Conservation (phyloP, 805 yeast species). For the Scheffersomyces lignosus region DNA sequence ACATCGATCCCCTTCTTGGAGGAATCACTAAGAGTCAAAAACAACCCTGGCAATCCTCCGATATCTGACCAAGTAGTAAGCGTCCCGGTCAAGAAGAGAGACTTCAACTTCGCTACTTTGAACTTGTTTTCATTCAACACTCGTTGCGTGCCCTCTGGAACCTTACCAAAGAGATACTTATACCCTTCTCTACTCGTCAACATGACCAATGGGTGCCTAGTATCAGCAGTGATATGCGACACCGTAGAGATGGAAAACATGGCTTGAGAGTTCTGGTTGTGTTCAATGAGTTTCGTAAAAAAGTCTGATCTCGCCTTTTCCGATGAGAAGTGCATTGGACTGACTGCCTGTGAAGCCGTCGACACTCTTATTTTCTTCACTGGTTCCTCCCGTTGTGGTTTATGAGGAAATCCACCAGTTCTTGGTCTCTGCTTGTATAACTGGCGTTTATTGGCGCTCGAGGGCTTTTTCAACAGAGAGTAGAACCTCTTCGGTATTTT, state of each 20-base stretch:
- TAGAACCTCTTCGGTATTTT: too few species aligned
- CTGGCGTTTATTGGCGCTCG: too few species aligned
- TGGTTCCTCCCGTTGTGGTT: too few species aligned
- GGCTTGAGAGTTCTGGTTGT: slow-evolving; percentile 11
- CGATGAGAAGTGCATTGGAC: slow-evolving; percentile 9
- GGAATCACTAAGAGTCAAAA: slow-evolving; percentile 79
- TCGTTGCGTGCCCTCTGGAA: slow-evolving; percentile 88
- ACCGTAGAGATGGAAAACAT: slow-evolving; percentile 13
- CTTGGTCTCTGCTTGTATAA: too few species aligned
- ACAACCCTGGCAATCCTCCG: slow-evolving; percentile 91
- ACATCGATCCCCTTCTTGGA: slow-evolving; percentile 60
- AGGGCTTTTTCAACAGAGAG: too few species aligned
- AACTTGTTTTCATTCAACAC: slow-evolving; percentile 60
- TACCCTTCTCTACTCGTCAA: slow-evolving; percentile 51
- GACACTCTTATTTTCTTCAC: too few species aligned
- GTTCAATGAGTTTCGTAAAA: slow-evolving; percentile 9
- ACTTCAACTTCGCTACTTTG: slow-evolving; percentile 56
- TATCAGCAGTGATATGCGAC: slow-evolving; percentile 53
- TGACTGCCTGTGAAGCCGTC: slow-evolving; percentile 7
- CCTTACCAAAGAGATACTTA: slow-evolving; percentile 70
- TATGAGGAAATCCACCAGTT: too few species aligned
- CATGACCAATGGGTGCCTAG: slow-evolving; percentile 55
- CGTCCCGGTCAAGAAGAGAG: slow-evolving; percentile 78
- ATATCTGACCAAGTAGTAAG: slow-evolving; percentile 67
- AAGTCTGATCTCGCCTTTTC: slow-evolving; percentile 7